Evolutionary conservation across 257 asterid species (phyloP), one percentile per base, ranked within the genome.

Genomic region (Nicotiana benthamiana): DNA sequence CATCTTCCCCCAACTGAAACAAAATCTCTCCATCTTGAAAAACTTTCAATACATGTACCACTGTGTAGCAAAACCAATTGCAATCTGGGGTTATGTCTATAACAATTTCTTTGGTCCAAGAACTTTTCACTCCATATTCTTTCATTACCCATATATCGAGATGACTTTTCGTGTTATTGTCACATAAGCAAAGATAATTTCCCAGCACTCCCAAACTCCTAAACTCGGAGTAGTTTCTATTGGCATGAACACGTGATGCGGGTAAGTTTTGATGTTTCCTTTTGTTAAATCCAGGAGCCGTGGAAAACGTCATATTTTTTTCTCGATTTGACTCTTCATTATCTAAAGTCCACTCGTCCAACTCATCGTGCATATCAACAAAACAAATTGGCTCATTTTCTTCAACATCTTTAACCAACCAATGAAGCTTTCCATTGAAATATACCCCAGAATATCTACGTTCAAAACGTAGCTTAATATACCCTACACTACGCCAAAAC

Each of bases 131-230:
- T 51, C 86, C 87, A 9, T 89, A 91, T 28, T 91, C 92, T 60
- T 82, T 88, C 95, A 89, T 91, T 28, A 84, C 83, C 95, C 95
- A 91, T 3, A 89, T 85, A 4, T 82, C 85, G 7, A 89, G 82
- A 22, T 83, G 79, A 22, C 4, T 34, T 0, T 80, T 74, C 1
- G 86, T 64, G 9, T 83, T 72, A 13, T 88, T 85, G 26, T 89
- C 90, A 59, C 91, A 86, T 4, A 90, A n/a, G 26, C 91, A 80
- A 12, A 90, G 65, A 32, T 79, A 66, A 36, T 75, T 89, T 65
- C 65, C 40, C 17, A 84, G 54, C 16, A 83, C 87, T 0, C 88
- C 90, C 8, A 91, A 72, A 68, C 88, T 86, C 15, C 88, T 89
- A 9, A 57, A 79, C 12, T 83, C 20, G 24, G 5, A 18, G 56